A percentile compares a stretch with the other conserved stretches of the same genome.
phyloP scores from a whole-genome alignment of 129 eudicot species.

The Tanacetum coccineum region DNA sequence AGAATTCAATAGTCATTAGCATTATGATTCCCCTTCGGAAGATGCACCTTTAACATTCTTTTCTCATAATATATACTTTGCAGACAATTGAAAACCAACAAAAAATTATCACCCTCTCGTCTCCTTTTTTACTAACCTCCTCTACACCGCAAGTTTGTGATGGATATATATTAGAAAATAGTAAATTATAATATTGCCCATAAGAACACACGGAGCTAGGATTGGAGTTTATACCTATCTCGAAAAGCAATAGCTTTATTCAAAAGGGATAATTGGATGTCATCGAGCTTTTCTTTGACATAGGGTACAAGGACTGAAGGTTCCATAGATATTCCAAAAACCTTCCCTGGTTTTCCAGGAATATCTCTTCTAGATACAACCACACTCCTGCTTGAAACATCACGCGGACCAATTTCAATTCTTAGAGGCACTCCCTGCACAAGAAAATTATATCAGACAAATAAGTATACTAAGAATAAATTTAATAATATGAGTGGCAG shows the following conservation, averaged over 20 bases:
- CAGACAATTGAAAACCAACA: not conserved
- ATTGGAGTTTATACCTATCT: slow-evolving; percentile 51
- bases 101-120: too few species aligned
- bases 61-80: not conserved
- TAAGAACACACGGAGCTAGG: not conserved
- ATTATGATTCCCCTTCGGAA: not conserved
- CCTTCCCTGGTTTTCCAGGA: slow-evolving; percentile 95
- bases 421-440: slow-evolving; percentile 84
- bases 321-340: slow-evolving; percentile 91
- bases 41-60: not conserved
- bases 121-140: too few species aligned
- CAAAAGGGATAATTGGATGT: slow-evolving; percentile 77
- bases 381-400: slow-evolving; percentile 69
- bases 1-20: not conserved
- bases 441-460: not conserved
- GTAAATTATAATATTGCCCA: not conserved
- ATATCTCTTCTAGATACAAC: slow-evolving; percentile 94
- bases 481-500: not conserved
- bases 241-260: slow-evolving; percentile 69
- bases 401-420: slow-evolving; percentile 90
- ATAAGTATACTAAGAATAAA: not conserved
- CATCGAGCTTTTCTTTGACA: slow-evolving; percentile 59
- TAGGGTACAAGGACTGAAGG: slow-evolving; percentile 58
- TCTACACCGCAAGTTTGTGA: too few species aligned
- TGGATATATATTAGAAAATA: not conserved